phyloP scores from a whole-genome alignment of 805 yeast species.

The Jamesozyma jinghongensis region DNA sequence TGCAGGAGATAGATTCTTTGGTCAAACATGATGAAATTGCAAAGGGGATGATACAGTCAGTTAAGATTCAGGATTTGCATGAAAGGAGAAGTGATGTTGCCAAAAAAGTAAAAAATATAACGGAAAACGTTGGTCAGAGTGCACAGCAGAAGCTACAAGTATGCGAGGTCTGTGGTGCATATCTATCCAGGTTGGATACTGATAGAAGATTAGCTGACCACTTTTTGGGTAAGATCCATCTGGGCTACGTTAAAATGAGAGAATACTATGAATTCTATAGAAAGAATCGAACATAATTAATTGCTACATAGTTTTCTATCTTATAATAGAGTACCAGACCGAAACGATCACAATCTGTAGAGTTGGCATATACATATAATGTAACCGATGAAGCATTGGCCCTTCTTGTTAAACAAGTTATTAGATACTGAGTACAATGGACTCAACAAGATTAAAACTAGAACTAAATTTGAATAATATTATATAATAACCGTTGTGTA shows the following conservation, averaged over 20 bases:
- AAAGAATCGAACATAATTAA: constrained; percentile 7
- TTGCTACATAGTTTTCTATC: too few species aligned
- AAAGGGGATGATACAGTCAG: constrained; percentile 43
- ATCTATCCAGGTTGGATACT: constrained; percentile 72
- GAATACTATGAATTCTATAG: constrained; percentile 33
- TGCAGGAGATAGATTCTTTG: constrained; percentile 54
- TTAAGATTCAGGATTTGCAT: constrained; percentile 36
- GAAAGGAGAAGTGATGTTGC: constrained; percentile 45
- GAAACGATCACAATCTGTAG: too few species aligned
- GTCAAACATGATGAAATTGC: constrained; percentile 41
- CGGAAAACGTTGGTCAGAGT: constrained; percentile 71
- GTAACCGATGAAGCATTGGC: too few species aligned
- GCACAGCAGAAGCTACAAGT: constrained; percentile 88
- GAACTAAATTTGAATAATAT: too few species aligned
- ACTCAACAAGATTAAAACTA: too few species aligned
- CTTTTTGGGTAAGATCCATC: constrained; percentile 77
- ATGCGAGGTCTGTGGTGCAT: constrained; percentile 85
- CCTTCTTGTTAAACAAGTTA: too few species aligned
- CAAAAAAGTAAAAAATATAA: constrained; percentile 46
- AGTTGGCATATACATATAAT: too few species aligned
- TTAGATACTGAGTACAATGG: too few species aligned
- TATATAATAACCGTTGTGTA: too few species aligned
- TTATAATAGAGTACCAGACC: too few species aligned
- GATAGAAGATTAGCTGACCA: constrained; percentile 87
- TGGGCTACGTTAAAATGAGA: constrained; percentile 74